Evolutionary conservation across 177 flowering plant species (phyloP).

Genomic region (Vitis hybrid): DNA sequence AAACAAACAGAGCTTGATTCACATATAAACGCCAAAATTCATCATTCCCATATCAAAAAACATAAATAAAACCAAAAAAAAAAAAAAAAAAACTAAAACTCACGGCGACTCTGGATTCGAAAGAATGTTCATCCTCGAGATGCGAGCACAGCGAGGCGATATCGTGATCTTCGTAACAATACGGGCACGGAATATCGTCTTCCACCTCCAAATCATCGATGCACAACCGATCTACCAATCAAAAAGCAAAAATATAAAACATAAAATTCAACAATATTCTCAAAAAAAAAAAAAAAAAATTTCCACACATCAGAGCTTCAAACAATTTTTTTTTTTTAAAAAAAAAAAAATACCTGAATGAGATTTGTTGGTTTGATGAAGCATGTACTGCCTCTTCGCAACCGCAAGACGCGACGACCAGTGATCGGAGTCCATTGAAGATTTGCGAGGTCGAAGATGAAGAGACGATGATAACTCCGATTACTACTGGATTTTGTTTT

Average conservation of each 20-base stretch:
- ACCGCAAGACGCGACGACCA: constrained; percentile 11
- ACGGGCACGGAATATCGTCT: constrained; percentile 15
- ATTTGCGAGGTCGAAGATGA: neutral
- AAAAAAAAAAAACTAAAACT: neutral
- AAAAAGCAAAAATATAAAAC: neutral
- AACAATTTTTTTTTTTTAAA: neutral
- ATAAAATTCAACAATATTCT: neutral
- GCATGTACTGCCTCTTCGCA: constrained; percentile 7
- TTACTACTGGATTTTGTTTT: neutral
- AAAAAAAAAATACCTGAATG: neutral
- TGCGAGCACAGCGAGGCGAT: constrained; percentile 8
- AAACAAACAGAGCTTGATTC: neutral
- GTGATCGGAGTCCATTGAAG: neutral
- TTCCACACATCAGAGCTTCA: neutral
- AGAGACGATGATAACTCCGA: neutral
- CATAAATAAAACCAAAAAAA: neutral
- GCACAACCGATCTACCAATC: constrained; percentile 2
- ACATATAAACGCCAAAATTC: neutral
- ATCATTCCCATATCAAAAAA: neutral
- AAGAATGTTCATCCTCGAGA: constrained; percentile 15
- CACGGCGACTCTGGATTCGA: constrained; percentile 13
- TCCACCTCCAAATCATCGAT: constrained; percentile 11
- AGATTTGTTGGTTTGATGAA: constrained; percentile 6
- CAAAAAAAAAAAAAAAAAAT: neutral
- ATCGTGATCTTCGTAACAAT: constrained; percentile 15